Conservation (phyloP, 768 basidiomycete species). For the Brasilioporus rufonigricans region DNA sequence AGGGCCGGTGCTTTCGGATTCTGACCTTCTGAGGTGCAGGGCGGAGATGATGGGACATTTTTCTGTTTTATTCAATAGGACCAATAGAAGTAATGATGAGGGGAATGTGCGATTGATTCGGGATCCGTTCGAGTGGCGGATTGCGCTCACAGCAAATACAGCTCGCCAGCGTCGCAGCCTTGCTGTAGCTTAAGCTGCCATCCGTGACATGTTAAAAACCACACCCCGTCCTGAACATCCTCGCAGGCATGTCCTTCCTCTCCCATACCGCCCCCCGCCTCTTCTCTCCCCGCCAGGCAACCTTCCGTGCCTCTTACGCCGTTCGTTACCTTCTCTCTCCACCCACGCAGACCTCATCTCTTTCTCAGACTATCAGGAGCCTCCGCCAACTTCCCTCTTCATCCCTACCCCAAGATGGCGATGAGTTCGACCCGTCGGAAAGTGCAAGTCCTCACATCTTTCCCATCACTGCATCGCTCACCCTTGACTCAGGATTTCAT, state of each 20-base stretch:
- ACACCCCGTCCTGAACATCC: neutral
- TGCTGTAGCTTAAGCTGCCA: too few relatives aligned
- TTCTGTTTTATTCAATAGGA: neutral
- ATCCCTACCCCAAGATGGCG: conserved; percentile 11
- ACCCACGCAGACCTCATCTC: conserved; percentile 16
- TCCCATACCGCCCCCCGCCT: conserved; percentile 17
- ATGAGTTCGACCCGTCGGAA: conserved; percentile 39
- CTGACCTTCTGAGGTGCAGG: conserved; percentile 25
- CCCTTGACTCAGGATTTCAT: conserved; percentile 78
- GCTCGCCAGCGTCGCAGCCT: conserved; percentile 13
- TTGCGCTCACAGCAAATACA: conserved; percentile 29
- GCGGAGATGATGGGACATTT: neutral
- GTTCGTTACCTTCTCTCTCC: conserved; percentile 34
- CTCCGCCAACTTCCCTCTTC: conserved; percentile 25
- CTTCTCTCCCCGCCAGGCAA: conserved; percentile 35
- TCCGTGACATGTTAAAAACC: conserved; percentile 24
- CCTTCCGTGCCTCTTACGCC: conserved; percentile 54
- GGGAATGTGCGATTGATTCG: conserved; percentile 21
- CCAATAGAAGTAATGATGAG: conserved; percentile 5
- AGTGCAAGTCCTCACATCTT: conserved; percentile 40
- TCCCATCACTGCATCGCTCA: conserved; percentile 4
- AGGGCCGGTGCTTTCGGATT: conserved; percentile 26
- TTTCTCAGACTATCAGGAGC: conserved; percentile 28
- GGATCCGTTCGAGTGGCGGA: conserved; percentile 27
- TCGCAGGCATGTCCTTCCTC: conserved; percentile 25